A percentile compares a stretch with the other conserved stretches of the same genome.
These are phyloP conservation scores for Marchantia polymorpha DNA, from an alignment of 225 moss, liverwort and hornwort genomes.

Conservation along the genomic window DNA sequence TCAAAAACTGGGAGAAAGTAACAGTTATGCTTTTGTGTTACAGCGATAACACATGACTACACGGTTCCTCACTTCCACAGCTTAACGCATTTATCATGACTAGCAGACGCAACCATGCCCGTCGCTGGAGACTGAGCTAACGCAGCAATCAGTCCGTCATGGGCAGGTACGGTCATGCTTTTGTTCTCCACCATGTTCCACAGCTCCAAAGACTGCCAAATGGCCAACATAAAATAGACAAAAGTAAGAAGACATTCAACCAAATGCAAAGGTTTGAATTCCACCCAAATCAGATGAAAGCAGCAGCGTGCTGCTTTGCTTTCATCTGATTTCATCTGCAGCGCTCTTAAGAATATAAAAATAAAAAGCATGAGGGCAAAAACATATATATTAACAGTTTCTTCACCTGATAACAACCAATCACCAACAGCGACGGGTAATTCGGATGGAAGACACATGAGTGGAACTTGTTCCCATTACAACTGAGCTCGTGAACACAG, in stretches of 20 bases:
- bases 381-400: neutral
- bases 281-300: too few relatives aligned
- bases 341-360: too few relatives aligned
- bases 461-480: slow-evolving; percentile 98
- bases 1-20: slow-evolving; percentile 32
- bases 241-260: neutral
- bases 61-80: slow-evolving; percentile 69
- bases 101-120: slow-evolving; percentile 99
- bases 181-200: slow-evolving; percentile 99
- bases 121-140: slow-evolving; percentile 92
- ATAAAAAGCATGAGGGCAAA: too few relatives aligned
- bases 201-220: slow-evolving; percentile 87
- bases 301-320: too few relatives aligned
- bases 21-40: slow-evolving; percentile 15
- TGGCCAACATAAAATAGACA: neutral
- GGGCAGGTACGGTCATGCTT: slow-evolving; percentile 98
- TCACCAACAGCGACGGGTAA: slow-evolving; percentile 91
- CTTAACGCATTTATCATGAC: slow-evolving; percentile 95
- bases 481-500: slow-evolving; percentile 96
- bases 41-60: neutral
- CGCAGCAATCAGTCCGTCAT: slow-evolving; percentile 92
- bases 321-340: too few relatives aligned
- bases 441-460: slow-evolving; percentile 99
- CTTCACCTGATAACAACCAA: slow-evolving; percentile 96
- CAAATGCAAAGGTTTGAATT: neutral